Evolutionary conservation across 805 yeast species (phyloP), one percentile per base, ranked within the genome.

Genomic region (Saccharomycopsis microspora): DNA sequence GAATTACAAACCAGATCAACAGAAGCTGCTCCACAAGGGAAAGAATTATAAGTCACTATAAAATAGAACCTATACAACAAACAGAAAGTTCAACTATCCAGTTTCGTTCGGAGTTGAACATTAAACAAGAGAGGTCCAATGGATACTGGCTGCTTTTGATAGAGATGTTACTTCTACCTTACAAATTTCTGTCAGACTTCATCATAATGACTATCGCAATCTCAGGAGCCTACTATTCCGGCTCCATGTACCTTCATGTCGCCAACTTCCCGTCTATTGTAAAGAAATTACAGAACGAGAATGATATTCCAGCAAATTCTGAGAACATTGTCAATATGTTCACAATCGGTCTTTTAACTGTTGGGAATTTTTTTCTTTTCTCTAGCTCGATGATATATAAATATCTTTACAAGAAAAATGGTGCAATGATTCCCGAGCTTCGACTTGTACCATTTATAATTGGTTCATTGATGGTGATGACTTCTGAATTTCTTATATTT

Each of bases 231-330:
- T 49, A 46, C 33, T 49, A 42, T 27, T 19, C 49, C 8, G 53
- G 50, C 6, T 49, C 53, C 28, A 49, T 49, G 53, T 49, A 49
- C 35, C 35, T 49, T 19, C 44, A 43, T 40, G 50, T 49, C 2
- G 43, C 53, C 5, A 46, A 41, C 33, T 43, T 49, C 34, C 53
- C 50, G 2, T 35, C 53, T 5, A 34, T 49, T 5, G 31, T 49
- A 8, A 43, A 40, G 32, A 38, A 43, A 36, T 36, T 29, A 10
- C 44, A 47, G 35, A 29, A 37, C 27, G 41, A 46, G 29, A 30
- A 33, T n/a, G 19, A 40, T n/a, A 36, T 30, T 4, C 31, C 19
- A 35, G 7, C 19, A 4, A 30, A 27, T 4, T 46, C 53, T 11
- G 44, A 49, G 29, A 19, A 35, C 9, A 6, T 43, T 32, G 53